Percentiles rank a stretch among this genome's conserved stretches.
phyloP scores from a whole-genome alignment of 2,329 filamentous ascomycete genomes.

The Aplosporella prunicola region DNA sequence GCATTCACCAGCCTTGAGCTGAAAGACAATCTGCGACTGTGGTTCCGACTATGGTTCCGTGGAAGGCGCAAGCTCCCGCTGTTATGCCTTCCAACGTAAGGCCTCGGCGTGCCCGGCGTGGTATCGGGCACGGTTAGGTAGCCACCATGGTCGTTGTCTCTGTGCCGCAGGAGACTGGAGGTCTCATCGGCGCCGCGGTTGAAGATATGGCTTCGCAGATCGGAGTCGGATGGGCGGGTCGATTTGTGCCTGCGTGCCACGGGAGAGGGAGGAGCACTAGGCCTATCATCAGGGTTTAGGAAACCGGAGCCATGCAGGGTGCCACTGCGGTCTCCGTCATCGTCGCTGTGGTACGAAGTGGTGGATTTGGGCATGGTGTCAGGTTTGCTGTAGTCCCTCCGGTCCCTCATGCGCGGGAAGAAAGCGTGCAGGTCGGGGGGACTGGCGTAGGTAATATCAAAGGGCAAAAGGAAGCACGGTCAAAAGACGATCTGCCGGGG shows the following conservation, averaged over 20 bases:
- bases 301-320: no score
- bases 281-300: no score
- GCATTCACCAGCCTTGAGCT: conserved; percentile 49
- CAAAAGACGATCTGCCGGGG: no score
- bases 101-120: conserved; percentile 33
- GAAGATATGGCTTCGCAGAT: conserved; percentile 18
- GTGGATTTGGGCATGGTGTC: conserved; percentile 27
- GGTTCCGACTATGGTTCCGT: conserved; percentile 17
- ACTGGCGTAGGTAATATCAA: no score
- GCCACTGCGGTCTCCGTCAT: conserved; percentile 23
- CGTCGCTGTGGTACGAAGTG: conserved; percentile 25
- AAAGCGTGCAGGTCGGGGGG: neutral
- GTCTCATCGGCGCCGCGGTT: conserved; percentile 35
- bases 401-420: no score
- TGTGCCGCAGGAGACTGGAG: conserved; percentile 37
- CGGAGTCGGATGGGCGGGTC: conserved; percentile 24
- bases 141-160: conserved; percentile 32
- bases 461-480: no score
- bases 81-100: conserved; percentile 28
- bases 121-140: conserved; percentile 30
- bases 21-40: conserved; percentile 25
- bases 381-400: no score
- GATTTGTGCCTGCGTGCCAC: conserved; percentile 20
- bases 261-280: conserved; percentile 20
- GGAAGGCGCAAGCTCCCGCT: conserved; percentile 15